Evolutionary conservation across 306 rosid genomes (phyloP).

Genomic region (cucumber (Cucumis sativus)): DNA sequence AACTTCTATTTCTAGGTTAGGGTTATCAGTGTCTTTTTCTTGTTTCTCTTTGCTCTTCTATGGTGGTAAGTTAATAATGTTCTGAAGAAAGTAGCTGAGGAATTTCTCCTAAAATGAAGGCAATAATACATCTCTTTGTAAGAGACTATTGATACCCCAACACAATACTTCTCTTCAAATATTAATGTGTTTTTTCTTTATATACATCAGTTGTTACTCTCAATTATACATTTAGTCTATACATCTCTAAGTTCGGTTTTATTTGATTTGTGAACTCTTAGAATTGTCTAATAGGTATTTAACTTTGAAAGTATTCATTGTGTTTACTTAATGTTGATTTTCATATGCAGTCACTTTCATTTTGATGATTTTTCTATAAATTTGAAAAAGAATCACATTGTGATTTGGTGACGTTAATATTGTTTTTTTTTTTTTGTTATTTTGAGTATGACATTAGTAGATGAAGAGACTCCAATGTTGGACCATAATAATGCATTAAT

Average conservation of each 20-base stretch:
- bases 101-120: neutral
- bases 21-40: neutral
- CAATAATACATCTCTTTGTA: neutral
- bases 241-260: no score
- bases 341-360: neutral
- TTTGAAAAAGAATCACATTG: neutral
- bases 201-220: no score
- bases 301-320: no score
- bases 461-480: no score
- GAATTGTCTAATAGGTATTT: no score
- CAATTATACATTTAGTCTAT: no score
- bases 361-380: neutral
- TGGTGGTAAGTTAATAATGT: neutral
- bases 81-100: neutral
- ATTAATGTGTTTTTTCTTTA: no score
- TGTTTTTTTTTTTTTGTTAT: no score
- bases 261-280: no score
- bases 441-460: neutral
- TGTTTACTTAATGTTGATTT: neutral
- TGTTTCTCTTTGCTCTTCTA: neutral
- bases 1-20: neutral
- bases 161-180: no score
- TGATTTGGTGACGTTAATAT: no score
- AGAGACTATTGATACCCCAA: neutral
- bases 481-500: no score